These are phyloP conservation scores for Bassia scoparia DNA, from an alignment of 148 eudicot genomes.

Conservation along the genomic window DNA sequence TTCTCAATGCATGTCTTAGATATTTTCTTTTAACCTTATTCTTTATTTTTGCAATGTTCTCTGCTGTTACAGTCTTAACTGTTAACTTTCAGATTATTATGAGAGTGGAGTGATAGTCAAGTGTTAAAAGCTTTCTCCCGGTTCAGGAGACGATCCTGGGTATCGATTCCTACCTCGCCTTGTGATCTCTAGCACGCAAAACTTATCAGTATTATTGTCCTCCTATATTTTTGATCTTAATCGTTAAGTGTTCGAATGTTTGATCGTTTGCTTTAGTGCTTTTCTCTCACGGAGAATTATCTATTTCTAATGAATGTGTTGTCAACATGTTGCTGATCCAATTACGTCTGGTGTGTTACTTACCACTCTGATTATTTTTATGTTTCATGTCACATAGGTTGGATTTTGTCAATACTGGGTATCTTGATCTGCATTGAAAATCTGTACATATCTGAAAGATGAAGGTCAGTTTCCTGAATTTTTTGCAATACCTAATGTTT, in stretches of 20 bases:
- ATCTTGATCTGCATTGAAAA: slow-evolving; percentile 92
- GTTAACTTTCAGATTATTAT: no score
- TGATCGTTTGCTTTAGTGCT: not conserved
- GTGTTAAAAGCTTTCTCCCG: no score
- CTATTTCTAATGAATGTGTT: not conserved
- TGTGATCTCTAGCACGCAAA: no score
- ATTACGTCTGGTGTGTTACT: not conserved
- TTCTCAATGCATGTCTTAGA: no score
- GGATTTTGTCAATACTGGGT: slow-evolving; percentile 92
- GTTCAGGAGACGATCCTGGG: no score
- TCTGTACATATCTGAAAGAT: slow-evolving; percentile 90
- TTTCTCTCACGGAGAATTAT: not conserved
- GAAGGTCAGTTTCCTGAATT: slow-evolving; percentile 50
- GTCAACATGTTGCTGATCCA: not conserved
- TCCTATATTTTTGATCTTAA: no score
- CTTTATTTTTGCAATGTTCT: no score
- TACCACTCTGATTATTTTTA: slow-evolving; percentile 6
- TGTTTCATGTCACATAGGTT: slow-evolving; percentile 57
- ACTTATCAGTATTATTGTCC: no score
- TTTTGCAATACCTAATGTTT: not conserved
- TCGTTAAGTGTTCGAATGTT: not conserved
- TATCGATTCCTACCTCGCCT: no score
- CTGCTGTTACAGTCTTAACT: no score
- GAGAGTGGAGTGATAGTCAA: no score
- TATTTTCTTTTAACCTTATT: no score